Evolutionary conservation across 1,139 yeast species (phyloP), one percentile per base, ranked within the genome.

Genomic region (Hansenula sp.): DNA sequence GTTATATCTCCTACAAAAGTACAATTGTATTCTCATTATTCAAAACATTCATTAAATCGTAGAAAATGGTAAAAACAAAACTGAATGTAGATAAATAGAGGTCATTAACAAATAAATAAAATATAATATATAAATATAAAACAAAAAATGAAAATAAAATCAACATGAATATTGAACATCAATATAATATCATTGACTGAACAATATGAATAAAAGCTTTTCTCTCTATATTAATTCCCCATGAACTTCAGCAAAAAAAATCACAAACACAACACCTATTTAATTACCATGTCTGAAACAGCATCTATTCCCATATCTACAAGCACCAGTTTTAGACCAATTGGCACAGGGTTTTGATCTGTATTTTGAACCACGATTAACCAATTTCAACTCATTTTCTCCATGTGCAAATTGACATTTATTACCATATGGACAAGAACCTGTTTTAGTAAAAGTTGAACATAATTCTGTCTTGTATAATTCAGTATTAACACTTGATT

Each of bases 381-480:
- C 80, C 17, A 62, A 56, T 60, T 87, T 86, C 54, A 89, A 69
- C 60, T 89, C 97, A 43, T 74, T 67, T 33, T 76, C 72, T 19
- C 97, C 97, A 56, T 89, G 97, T 9, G 97, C 97, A 71, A 89
- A 89, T 65, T 89, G 97, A 60, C 97, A 89, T 65, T 89, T 89
- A 51, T 76, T 75, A 3, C 95, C 95, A 59, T 89, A 89, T 10
- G 95, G 95, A 61, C 97, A 89, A 44, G 61, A 57, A 21, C 92
- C 92, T 48, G 78, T 74, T 53, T 78, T 81, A 60, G 81, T 76
- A 61, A 71, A 89, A 29, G 90, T 80, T 29, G 82, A 86, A 63
- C 97, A 89, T 45, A 89, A 72, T 63, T 89, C 97, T 0, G 97
- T 89, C 67, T 89, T 89, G 73, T 88, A 89, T 37, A 89, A 71